Conservation (phyloP, 2,329 filamentous ascomycete species). For the Dactylellina drechsleri region DNA sequence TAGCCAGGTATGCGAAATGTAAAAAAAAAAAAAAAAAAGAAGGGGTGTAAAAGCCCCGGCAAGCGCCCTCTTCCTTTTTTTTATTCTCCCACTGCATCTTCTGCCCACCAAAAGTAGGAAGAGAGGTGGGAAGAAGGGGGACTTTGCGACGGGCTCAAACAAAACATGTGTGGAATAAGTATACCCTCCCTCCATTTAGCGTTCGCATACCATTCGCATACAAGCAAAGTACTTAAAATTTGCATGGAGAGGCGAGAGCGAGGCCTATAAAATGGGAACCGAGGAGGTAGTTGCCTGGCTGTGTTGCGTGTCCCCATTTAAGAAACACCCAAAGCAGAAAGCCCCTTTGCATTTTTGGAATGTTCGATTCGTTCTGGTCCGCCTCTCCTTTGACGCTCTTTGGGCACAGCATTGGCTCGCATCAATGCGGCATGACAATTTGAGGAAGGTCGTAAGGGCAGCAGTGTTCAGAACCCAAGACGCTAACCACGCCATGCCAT, state of each 20-base stretch:
- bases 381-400: background rate
- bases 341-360: slow-evolving; percentile 1
- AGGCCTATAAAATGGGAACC: slow-evolving; percentile 22
- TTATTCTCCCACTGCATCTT: no score
- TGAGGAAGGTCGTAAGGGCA: slow-evolving; percentile 7
- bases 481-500: background rate
- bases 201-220: no score
- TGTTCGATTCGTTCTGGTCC: background rate
- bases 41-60: background rate
- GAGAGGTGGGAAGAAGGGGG: background rate
- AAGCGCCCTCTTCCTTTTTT: slow-evolving; percentile 8
- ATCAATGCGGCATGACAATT: background rate
- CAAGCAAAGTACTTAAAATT: no score
- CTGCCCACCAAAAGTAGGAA: slow-evolving; percentile 1
- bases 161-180: slow-evolving; percentile 37
- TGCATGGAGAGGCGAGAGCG: no score
- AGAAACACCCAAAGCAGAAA: slow-evolving; percentile 16
- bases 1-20: slow-evolving; percentile 22
- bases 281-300: slow-evolving; percentile 40
- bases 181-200: background rate
- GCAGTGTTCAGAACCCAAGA: background rate
- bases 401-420: background rate
- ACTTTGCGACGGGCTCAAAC: slow-evolving; percentile 48
- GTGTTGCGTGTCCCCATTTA: slow-evolving; percentile 38
- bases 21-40: slow-evolving; percentile 9